Evolutionary conservation across 2,329 filamentous ascomycete species (phyloP).

Genomic region (Xylogone sp.): DNA sequence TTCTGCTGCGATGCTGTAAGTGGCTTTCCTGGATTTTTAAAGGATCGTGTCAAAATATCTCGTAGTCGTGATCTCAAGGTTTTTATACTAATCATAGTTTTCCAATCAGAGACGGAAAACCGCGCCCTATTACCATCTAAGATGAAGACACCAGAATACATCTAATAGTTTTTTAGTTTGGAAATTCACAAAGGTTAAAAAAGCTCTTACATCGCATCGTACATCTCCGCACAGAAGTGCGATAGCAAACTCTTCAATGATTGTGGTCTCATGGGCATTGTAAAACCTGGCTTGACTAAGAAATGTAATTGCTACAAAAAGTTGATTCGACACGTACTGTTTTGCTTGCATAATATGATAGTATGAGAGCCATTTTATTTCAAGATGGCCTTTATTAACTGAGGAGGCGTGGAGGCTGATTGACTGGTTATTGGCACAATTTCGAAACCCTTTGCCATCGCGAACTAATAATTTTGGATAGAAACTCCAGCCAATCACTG

Average conservation of each 20-base stretch:
- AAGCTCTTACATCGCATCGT: conserved; percentile 67
- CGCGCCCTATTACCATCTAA: conserved; percentile 84
- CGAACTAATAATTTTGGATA: conserved; percentile 88
- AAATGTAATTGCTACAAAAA: background rate
- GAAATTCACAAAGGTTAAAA: background rate
- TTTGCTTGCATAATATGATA: conserved; percentile 97
- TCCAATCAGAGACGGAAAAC: conserved; percentile 85
- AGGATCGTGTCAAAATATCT: conserved; percentile 69
- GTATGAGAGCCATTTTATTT: conserved; percentile 82
- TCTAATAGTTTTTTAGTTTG: conserved; percentile 39
- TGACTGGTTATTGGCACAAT: conserved; percentile 87
- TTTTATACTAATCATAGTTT: conserved; percentile 85
- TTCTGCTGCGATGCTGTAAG: conserved; percentile 64
- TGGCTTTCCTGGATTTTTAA: conserved; percentile 63
- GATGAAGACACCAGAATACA: conserved; percentile 82
- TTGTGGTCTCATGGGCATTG: conserved; percentile 86
- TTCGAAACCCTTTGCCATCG: conserved; percentile 84
- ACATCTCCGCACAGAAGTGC: conserved; percentile 84
- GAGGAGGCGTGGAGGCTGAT: conserved; percentile 85
- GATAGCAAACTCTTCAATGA: conserved; percentile 77
- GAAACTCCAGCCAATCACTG: conserved; percentile 89
- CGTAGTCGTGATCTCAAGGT: conserved; percentile 68
- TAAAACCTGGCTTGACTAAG: conserved; percentile 55
- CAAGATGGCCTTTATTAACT: conserved; percentile 71
- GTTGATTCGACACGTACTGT: conserved; percentile 50